phyloP scores from a whole-genome alignment of 192 early-diverging fungal genomes.

The Linnemannia elongata region DNA sequence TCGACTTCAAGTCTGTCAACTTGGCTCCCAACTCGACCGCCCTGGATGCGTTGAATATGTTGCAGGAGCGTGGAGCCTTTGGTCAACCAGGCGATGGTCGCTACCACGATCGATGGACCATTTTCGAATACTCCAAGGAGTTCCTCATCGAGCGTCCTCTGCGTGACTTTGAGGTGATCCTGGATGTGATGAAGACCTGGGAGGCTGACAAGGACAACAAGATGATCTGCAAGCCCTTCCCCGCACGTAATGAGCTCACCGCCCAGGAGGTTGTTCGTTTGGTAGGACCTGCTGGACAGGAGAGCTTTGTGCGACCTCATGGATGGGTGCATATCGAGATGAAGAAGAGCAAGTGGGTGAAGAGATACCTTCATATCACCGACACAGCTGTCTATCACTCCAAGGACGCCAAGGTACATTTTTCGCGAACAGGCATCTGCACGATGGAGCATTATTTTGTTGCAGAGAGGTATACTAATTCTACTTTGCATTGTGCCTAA shows the following conservation, averaged over 20 bases:
- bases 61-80: constrained; percentile 70
- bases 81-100: constrained; percentile 62
- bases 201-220: constrained; percentile 82
- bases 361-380: constrained; percentile 76
- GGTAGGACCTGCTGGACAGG: constrained; percentile 47
- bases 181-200: constrained; percentile 88
- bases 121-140: constrained; percentile 93
- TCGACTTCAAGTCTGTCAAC: constrained; percentile 82
- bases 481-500: background rate
- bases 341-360: constrained; percentile 90
- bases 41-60: constrained; percentile 77
- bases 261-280: constrained; percentile 63
- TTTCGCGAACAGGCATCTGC: background rate
- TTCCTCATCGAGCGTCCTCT: constrained; percentile 85
- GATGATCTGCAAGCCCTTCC: constrained; percentile 82
- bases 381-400: constrained; percentile 77
- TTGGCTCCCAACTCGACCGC: constrained; percentile 81
- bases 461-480: constrained; percentile 23
- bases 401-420: constrained; percentile 74
- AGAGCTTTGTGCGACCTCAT: constrained; percentile 56
- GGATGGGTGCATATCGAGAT: constrained; percentile 80
- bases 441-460: background rate
- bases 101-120: constrained; percentile 77
- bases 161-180: constrained; percentile 91
- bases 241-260: constrained; percentile 70